phyloP scores from a whole-genome alignment of 1,139 yeast genomes.

The Saccharomyces hybrid region DNA sequence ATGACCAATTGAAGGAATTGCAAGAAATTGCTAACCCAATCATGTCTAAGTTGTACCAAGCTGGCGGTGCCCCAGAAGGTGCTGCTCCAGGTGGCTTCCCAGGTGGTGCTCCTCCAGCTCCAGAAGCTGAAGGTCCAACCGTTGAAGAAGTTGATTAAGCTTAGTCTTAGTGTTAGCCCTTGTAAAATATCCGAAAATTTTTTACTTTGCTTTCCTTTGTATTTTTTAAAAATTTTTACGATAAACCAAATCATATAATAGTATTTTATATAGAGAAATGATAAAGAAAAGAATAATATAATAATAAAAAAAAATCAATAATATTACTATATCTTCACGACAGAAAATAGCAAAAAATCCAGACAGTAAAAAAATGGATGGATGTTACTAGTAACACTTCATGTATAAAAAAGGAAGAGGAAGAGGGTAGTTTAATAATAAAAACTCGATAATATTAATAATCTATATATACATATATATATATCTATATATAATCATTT shows the following conservation, averaged over 20 bases:
- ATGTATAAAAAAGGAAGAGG: not conserved
- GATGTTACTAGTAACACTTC: not conserved
- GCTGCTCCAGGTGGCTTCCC: slow-evolving; percentile 64
- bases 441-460: not conserved
- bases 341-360: not conserved
- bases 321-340: not conserved
- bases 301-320: not conserved
- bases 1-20: slow-evolving; percentile 88
- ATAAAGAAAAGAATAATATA: not conserved
- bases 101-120: slow-evolving; percentile 63
- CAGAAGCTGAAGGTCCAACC: slow-evolving; percentile 77
- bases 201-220: not conserved
- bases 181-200: not conserved
- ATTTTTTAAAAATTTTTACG: not conserved
- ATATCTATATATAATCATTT: not conserved
- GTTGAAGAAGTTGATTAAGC: slow-evolving; percentile 87
- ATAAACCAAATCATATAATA: slow-evolving; percentile 1
- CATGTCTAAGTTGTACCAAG: slow-evolving; percentile 86
- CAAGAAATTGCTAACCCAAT: slow-evolving; percentile 92
- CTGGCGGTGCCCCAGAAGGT: slow-evolving; percentile 58
- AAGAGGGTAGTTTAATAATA: not conserved
- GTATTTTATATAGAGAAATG: not conserved
- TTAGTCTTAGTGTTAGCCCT: not conserved
- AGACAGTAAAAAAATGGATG: not conserved
- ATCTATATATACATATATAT: not conserved